Evolutionary conservation across 1,284 basidiomycete genomes (phyloP).

Genomic region (Thecaphora frezii): DNA sequence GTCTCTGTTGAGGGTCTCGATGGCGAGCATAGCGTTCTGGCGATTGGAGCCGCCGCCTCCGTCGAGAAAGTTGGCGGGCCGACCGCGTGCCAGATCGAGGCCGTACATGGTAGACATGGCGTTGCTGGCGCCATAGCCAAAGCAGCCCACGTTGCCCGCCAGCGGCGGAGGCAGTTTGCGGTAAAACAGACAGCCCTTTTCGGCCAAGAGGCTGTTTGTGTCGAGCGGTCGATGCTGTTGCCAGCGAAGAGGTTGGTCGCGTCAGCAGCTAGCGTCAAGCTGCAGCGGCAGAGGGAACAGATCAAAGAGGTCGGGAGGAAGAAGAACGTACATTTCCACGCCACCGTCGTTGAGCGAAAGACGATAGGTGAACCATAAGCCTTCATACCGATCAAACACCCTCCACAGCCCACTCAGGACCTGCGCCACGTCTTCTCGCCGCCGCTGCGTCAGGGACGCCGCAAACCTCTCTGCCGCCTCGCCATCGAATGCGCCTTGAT

Average conservation of each 20-base stretch:
- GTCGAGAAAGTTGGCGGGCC: slow-evolving; percentile 47
- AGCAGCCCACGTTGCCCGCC: slow-evolving; percentile 41
- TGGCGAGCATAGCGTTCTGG: slow-evolving; percentile 36
- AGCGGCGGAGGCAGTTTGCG: slow-evolving; percentile 23
- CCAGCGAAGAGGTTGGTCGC: neutral
- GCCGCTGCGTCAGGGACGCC: neutral
- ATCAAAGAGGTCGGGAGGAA: neutral
- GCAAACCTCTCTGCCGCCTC: neutral
- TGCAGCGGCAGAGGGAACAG: neutral
- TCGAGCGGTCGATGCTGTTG: slow-evolving; percentile 15
- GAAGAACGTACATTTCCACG: neutral
- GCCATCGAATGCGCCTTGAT: neutral
- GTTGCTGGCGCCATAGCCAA: slow-evolving; percentile 49
- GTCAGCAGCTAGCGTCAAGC: neutral
- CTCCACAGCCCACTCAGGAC: slow-evolving; percentile 16
- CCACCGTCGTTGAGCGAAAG: slow-evolving; percentile 4
- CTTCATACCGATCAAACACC: slow-evolving; percentile 30
- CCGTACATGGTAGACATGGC: slow-evolving; percentile 52
- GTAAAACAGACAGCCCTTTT: slow-evolving; percentile 44
- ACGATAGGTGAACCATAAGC: slow-evolving; percentile 40
- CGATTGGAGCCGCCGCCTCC: slow-evolving; percentile 45
- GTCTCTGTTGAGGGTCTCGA: slow-evolving; percentile 43
- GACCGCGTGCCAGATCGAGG: slow-evolving; percentile 29
- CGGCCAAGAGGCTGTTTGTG: slow-evolving; percentile 25
- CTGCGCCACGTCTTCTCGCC: neutral